A percentile compares a stretch with the other conserved stretches of the same genome.
These are phyloP conservation scores for Didymella pinodella DNA, from an alignment of 2,329 filamentous ascomycete species.

Conservation along the genomic window DNA sequence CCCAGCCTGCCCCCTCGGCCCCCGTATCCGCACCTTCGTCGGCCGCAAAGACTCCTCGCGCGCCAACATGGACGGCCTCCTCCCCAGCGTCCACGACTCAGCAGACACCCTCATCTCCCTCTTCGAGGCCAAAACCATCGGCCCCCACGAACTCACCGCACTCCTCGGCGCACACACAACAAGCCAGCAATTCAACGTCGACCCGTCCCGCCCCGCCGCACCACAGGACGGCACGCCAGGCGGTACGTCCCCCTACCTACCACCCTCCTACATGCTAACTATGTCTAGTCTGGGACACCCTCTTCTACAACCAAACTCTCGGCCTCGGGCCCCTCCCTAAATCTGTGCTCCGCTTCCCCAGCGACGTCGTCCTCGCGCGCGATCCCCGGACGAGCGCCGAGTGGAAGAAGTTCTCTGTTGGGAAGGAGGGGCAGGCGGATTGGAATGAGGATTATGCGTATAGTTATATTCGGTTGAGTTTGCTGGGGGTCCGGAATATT, in stretches of 20 bases:
- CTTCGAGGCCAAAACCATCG: conserved; percentile 47
- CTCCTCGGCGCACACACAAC: conserved; percentile 46
- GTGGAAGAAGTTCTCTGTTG: conserved; percentile 29
- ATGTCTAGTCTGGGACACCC: conserved; percentile 40
- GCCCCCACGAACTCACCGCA: conserved; percentile 41
- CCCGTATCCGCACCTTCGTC: conserved; percentile 42
- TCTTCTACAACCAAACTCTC: conserved; percentile 45
- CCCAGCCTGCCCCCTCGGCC: conserved; percentile 41
- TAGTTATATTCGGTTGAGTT: conserved; percentile 60
- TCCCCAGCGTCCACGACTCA: conserved; percentile 36
- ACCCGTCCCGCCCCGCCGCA: conserved; percentile 27
- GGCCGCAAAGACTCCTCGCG: conserved; percentile 41
- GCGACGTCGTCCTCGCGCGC: conserved; percentile 39
- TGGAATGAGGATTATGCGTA: conserved; percentile 49
- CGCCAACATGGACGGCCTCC: conserved; percentile 33
- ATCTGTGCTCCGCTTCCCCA: conserved; percentile 40
- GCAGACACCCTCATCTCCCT: conserved; percentile 43
- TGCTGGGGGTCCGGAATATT: conserved; percentile 64
- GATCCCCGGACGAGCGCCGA: conserved; percentile 40
- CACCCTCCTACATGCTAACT: too few species aligned
- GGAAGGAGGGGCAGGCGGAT: conserved; percentile 24
- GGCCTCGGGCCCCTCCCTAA: conserved; percentile 31
- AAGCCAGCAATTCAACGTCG: conserved; percentile 40
- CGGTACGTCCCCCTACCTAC: conserved; percentile 8
- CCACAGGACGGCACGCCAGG: conserved; percentile 42